These are phyloP conservation scores for Phascolomyces articulosus DNA, from an alignment of 371 early-diverging fungal genomes.

Conservation along the genomic window DNA sequence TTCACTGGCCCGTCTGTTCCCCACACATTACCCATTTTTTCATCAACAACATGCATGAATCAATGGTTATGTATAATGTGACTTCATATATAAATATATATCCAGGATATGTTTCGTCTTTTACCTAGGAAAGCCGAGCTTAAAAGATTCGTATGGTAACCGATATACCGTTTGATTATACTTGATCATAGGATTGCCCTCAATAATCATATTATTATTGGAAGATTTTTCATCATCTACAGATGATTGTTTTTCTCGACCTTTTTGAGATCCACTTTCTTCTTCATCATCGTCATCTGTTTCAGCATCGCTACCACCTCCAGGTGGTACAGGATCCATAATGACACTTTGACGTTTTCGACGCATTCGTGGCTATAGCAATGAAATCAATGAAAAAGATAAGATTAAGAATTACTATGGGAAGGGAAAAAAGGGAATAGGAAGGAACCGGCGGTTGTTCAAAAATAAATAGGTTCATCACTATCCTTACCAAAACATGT, in stretches of 20 bases:
- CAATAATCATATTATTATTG: conserved; percentile 40
- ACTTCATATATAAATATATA: too few species aligned
- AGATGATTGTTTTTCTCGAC: background rate
- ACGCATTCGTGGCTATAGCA: conserved; percentile 31
- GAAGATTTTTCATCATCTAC: background rate
- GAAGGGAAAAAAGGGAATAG: background rate
- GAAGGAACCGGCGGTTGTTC: background rate
- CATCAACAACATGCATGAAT: too few species aligned
- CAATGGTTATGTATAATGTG: too few species aligned
- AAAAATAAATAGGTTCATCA: background rate
- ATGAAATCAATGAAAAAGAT: background rate
- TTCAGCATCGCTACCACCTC: background rate
- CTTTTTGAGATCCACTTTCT: background rate
- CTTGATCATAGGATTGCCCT: conserved; percentile 20
- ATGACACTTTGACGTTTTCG: conserved; percentile 2
- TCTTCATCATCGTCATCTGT: background rate
- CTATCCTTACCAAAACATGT: conserved; percentile 44
- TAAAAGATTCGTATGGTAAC: conserved; percentile 31
- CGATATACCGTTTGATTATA: conserved; percentile 38
- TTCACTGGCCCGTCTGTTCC: too few species aligned
- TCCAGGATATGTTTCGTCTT: background rate
- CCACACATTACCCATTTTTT: too few species aligned
- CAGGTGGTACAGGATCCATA: background rate
- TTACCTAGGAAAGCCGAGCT: background rate
- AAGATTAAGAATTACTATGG: background rate